Percentiles rank a stretch among this genome's conserved stretches.
Conservation (phyloP, 345 rosid species). For the Lepidium didymum region DNA sequence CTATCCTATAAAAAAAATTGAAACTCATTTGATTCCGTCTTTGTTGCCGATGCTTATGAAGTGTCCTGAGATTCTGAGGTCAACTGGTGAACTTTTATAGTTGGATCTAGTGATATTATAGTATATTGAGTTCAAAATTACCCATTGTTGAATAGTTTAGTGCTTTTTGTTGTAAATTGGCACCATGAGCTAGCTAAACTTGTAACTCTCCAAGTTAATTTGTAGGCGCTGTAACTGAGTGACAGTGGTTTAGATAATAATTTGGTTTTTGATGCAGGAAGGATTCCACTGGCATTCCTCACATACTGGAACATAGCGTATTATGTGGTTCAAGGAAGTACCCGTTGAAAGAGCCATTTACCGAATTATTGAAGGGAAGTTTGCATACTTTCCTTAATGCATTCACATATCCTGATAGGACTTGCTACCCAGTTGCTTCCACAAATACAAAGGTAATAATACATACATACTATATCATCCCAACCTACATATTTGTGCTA, state of each 20-base stretch:
- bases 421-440: conserved; percentile 90
- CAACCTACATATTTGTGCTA: not conserved
- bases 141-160: not conserved
- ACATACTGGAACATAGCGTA: conserved; percentile 86
- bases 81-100: not conserved
- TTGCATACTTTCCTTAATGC: conserved; percentile 80
- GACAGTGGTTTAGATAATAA: not conserved
- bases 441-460: conserved; percentile 60
- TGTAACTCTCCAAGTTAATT: not conserved
- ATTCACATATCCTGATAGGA: conserved; percentile 87
- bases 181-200: not conserved
- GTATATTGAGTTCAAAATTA: not conserved
- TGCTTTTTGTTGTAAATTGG: not conserved
- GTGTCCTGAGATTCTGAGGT: not conserved
- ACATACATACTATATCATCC: not conserved
- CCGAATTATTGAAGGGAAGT: conserved; percentile 79
- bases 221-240: not conserved
- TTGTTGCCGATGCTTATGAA: not conserved
- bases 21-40: not conserved
- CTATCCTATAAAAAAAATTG: not conserved
- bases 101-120: not conserved
- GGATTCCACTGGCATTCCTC: conserved; percentile 92
- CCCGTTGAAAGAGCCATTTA: conserved; percentile 88
- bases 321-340: conserved; percentile 87
- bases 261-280: conserved; percentile 41